These are phyloP conservation scores for Suhomyces maxii DNA, from an alignment of 1,139 yeast species.

Conservation along the genomic window DNA sequence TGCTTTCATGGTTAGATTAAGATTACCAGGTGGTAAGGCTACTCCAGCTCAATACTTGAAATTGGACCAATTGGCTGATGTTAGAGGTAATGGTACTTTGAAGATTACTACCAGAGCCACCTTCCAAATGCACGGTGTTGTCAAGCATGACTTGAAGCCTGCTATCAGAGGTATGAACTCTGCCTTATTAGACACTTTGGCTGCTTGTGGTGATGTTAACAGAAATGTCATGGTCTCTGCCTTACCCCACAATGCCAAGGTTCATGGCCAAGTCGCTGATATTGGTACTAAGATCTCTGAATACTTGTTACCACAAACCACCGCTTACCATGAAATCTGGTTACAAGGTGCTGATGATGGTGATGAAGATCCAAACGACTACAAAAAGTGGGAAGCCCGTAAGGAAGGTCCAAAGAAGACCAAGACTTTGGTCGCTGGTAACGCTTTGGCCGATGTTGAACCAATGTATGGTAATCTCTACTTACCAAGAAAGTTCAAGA, in stretches of 20 bases:
- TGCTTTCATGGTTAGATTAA: slow-evolving; percentile 93
- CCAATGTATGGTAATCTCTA: slow-evolving; percentile 87
- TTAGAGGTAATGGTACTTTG: slow-evolving; percentile 88
- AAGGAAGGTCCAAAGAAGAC: slow-evolving; percentile 76
- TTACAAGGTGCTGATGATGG: slow-evolving; percentile 79
- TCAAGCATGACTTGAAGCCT: slow-evolving; percentile 85
- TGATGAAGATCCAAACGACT: slow-evolving; percentile 62
- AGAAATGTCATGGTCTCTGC: slow-evolving; percentile 94
- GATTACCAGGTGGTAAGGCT: slow-evolving; percentile 92
- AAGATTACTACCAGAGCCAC: slow-evolving; percentile 97
- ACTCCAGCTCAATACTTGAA: slow-evolving; percentile 86
- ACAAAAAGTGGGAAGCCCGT: slow-evolving; percentile 70
- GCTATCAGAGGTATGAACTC: slow-evolving; percentile 93
- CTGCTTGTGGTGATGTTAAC: slow-evolving; percentile 98
- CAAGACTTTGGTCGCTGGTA: slow-evolving; percentile 83
- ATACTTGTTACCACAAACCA: slow-evolving; percentile 82
- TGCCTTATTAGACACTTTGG: slow-evolving; percentile 87
- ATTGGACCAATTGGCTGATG: slow-evolving; percentile 79
- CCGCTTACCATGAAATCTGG: slow-evolving; percentile 98
- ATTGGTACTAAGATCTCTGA: slow-evolving; percentile 72
- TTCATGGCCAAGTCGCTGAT: slow-evolving; percentile 72
- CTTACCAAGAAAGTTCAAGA: slow-evolving; percentile 93
- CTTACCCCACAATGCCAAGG: slow-evolving; percentile 77
- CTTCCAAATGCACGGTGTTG: slow-evolving; percentile 93
- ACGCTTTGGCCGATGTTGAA: slow-evolving; percentile 80